A percentile compares a stretch with the other conserved stretches of the same genome.
phyloP scores from a whole-genome alignment of 192 early-diverging fungal species.

The Entomortierella beljakovae region DNA sequence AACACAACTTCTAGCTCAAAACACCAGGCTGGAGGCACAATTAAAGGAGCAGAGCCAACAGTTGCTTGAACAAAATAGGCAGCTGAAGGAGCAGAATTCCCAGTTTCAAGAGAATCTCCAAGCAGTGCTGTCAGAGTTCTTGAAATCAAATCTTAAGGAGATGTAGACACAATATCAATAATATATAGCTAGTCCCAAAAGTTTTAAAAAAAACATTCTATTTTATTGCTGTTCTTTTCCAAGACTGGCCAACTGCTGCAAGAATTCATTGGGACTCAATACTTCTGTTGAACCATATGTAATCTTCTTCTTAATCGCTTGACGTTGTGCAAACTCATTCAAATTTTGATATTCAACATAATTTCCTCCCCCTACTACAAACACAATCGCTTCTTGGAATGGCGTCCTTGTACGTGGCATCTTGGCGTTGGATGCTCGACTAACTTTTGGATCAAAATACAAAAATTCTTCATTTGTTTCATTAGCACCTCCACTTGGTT shows the following conservation, averaged over 20 bases:
- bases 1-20: no score
- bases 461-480: constrained; percentile 84
- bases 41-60: no score
- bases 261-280: constrained; percentile 80
- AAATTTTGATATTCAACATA: constrained; percentile 98
- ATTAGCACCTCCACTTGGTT: constrained; percentile 61
- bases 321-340: constrained; percentile 81
- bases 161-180: no score
- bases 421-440: constrained; percentile 63
- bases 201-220: background rate
- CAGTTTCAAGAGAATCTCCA: no score
- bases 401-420: constrained; percentile 57
- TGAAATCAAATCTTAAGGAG: no score
- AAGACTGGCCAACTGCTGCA: constrained; percentile 81
- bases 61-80: no score
- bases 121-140: no score
- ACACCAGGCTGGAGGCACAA: no score
- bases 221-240: constrained; percentile 58
- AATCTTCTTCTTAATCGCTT: constrained; percentile 77
- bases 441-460: constrained; percentile 89
- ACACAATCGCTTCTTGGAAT: constrained; percentile 95
- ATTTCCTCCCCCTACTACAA: constrained; percentile 98
- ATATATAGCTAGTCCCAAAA: no score
- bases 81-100: no score
- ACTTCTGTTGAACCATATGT: constrained; percentile 96